Base-by-base conservation (phyloP, 176 grass and related monocot species). In the Oryza coarctata region DNA sequence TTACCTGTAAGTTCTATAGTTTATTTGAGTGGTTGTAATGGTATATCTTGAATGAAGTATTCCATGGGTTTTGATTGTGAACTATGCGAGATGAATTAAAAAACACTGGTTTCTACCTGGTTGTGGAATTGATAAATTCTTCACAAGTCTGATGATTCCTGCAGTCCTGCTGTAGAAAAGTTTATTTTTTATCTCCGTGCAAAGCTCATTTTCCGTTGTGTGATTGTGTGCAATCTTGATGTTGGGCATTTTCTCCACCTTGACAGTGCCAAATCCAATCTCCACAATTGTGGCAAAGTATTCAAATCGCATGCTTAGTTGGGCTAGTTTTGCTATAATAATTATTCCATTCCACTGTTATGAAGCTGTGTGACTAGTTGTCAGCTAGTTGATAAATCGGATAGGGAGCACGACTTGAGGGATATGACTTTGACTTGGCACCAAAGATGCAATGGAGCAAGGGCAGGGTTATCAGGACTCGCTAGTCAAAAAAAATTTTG, bases 11-110 rank as follows among this genome's bases (percentile, higher is more conserved):
- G 25, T 36, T 86, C 39, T 69, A 71, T 82, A 68, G 2, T 35
- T 17, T 44, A 70, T 82, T 64, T 82, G 65, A 71, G 50, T 22
- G 50, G 74, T 69, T 90, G 84, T 90, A 90, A 87, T n/a, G 49
- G 47, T 79, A 47, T 26, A 62, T 74, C n/a, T 75, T 69, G 9
- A 30, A 50, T 44, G 12, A 52, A 68, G 23, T 29, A 2, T 38
- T 70, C 50, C 70, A 75, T 65, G 38, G 39, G 17, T 85, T 43
- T 89, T 61, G 40, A 52, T 64, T 81, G 63, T 58, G 35, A 61
- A 72, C 44, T 80, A 20, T 61, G 67, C 50, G 39, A 32, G 39
- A 79, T 47, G 50, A 74, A n/a, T 69, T 69, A 75, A 65, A 33
- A 84, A 50, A 2, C 17, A 41, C 25, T 41, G 34, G 40, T 69